These are phyloP conservation scores for Nitzschia sp. DNA, from an alignment of 108 stramenopile species.

Conservation along the genomic window DNA sequence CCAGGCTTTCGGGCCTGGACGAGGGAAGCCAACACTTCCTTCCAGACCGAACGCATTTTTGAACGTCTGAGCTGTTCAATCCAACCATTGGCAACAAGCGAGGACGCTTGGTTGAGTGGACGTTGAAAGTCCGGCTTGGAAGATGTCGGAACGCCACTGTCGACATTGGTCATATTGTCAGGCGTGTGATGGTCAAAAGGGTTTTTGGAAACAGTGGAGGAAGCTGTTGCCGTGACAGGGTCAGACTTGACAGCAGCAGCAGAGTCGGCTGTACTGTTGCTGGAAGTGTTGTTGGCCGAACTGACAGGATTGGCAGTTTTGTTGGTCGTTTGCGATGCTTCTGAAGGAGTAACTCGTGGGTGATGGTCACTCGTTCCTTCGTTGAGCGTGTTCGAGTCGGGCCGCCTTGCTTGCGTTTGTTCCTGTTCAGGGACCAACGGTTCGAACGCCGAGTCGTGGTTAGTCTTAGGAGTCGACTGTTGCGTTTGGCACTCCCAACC, in stretches of 20 bases:
- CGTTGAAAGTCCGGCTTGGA: constrained; percentile 67
- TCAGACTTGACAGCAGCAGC: constrained; percentile 5
- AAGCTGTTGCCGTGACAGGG: neutral
- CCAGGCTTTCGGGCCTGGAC: constrained; percentile 74
- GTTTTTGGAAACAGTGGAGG: constrained; percentile 1
- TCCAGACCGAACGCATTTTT: constrained; percentile 83
- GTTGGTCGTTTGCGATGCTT: constrained; percentile 3
- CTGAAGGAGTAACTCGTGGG: neutral
- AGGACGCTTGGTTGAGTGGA: constrained; percentile 65
- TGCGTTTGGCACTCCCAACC: constrained; percentile 45
- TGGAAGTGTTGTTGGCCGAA: neutral
- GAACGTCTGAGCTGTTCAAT: constrained; percentile 83
- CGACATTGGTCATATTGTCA: neutral
- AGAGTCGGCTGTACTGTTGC: neutral
- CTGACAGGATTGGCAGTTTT: neutral
- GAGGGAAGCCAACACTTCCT: constrained; percentile 75
- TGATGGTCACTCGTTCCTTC: neutral
- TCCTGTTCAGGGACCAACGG: constrained; percentile 10
- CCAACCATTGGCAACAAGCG: constrained; percentile 82
- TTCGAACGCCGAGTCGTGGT: neutral
- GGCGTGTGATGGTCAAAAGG: neutral
- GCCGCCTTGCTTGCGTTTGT: neutral
- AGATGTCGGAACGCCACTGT: neutral
- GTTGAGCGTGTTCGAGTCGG: neutral
- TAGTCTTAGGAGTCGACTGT: constrained; percentile 21